These are phyloP conservation scores for Leucosporidium creatinivorum DNA, from an alignment of 768 basidiomycete species.

Conservation along the genomic window DNA sequence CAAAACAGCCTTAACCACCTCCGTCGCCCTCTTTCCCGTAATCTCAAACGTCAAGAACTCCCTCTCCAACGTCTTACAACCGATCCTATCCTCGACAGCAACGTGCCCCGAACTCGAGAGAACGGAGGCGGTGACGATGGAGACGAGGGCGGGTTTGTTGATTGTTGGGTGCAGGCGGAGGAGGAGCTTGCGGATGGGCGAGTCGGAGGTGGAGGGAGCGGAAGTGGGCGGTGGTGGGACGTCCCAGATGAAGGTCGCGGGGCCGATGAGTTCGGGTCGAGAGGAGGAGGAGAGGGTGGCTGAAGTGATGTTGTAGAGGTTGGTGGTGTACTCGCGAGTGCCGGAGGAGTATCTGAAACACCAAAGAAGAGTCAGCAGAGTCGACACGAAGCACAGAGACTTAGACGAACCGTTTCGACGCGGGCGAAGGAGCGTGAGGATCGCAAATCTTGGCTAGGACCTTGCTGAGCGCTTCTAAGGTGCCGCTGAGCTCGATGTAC, in stretches of 20 bases:
- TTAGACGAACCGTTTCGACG: constrained; percentile 17
- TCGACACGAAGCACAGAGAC: not conserved
- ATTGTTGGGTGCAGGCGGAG: constrained; percentile 69
- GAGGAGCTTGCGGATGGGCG: constrained; percentile 51
- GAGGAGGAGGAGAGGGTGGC: constrained; percentile 48
- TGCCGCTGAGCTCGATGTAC: constrained; percentile 36
- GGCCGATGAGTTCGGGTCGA: constrained; percentile 64
- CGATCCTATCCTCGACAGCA: constrained; percentile 48
- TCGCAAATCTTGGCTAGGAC: constrained; percentile 24
- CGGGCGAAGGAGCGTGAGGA: constrained; percentile 1
- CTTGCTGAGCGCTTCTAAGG: not conserved
- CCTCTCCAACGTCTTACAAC: constrained; percentile 25
- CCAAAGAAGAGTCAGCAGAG: not conserved
- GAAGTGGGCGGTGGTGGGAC: not conserved
- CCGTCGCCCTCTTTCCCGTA: constrained; percentile 74
- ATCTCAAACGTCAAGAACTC: constrained; percentile 60
- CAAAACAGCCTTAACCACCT: constrained; percentile 51
- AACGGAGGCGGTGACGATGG: too few species aligned
- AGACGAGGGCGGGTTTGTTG: too few species aligned
- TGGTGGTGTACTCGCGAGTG: constrained; percentile 58
- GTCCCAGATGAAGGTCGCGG: constrained; percentile 67
- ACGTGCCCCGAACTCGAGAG: too few species aligned
- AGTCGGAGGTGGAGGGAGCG: not conserved
- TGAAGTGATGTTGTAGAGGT: constrained; percentile 52
- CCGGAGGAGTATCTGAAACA: constrained; percentile 58